A percentile compares a stretch with the other conserved stretches of the same genome.
These are phyloP conservation scores for Carex arenaria DNA, from an alignment of 202 grass and related monocot genomes.

Conservation along the genomic window DNA sequence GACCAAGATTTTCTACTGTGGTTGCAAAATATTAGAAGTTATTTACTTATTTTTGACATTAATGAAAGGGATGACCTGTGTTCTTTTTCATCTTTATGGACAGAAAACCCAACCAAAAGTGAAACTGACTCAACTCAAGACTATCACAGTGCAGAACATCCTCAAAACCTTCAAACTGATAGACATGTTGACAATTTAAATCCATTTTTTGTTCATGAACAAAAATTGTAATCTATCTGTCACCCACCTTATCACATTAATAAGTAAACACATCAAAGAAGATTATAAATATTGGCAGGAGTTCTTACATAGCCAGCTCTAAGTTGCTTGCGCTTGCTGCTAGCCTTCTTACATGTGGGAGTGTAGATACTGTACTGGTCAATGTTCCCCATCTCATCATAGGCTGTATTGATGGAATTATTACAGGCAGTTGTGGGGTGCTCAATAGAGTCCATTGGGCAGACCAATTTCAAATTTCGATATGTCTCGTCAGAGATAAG, in stretches of 20 bases:
- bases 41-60: background rate
- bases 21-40: background rate
- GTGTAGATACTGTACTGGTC: slow-evolving; percentile 87
- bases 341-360: slow-evolving; percentile 39
- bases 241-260: background rate
- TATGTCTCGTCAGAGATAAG: slow-evolving; percentile 64
- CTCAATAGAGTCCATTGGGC: slow-evolving; percentile 26
- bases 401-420: slow-evolving; percentile 13
- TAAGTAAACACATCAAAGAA: background rate
- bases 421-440: slow-evolving; percentile 40
- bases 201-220: background rate
- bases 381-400: slow-evolving; percentile 54
- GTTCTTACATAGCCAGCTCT: slow-evolving; percentile 46
- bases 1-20: background rate
- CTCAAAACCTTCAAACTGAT: background rate
- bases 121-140: background rate
- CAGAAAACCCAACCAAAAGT: background rate
- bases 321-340: background rate
- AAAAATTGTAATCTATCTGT: background rate
- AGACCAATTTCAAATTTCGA: slow-evolving; percentile 27
- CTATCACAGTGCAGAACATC: background rate
- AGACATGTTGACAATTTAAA: background rate
- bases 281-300: background rate
- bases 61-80: background rate
- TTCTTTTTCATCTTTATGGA: background rate